These are phyloP conservation scores for Pichia nakasei DNA, from an alignment of 805 yeast species.

Conservation along the genomic window DNA sequence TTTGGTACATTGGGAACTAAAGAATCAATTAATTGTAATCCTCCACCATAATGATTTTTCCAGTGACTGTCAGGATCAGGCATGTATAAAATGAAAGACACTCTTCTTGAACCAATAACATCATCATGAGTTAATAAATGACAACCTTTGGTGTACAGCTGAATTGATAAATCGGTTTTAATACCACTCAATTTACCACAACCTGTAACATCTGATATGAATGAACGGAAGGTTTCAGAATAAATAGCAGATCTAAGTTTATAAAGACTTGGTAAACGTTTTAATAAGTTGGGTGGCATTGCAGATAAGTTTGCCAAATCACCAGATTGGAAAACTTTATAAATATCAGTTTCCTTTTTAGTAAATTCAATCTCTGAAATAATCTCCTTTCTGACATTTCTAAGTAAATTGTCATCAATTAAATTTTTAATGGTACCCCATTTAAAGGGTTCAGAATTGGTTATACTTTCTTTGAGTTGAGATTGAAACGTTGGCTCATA, in stretches of 20 bases:
- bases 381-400: constrained; percentile 80
- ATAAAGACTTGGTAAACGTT: constrained; percentile 63
- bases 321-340: constrained; percentile 83
- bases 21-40: constrained; percentile 77
- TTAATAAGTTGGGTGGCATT: constrained; percentile 63
- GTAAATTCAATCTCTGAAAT: constrained; percentile 80
- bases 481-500: constrained; percentile 32
- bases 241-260: constrained; percentile 82
- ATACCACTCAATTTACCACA: constrained; percentile 86
- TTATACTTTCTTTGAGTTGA: constrained; percentile 35
- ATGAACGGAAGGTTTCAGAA: constrained; percentile 74
- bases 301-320: constrained; percentile 91
- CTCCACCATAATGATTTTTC: constrained; percentile 93
- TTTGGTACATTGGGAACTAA: constrained; percentile 84
- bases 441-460: constrained; percentile 63
- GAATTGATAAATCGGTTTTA: constrained; percentile 87
- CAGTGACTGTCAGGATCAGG: constrained; percentile 88
- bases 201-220: constrained; percentile 67
- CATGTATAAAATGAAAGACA: constrained; percentile 83
- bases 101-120: constrained; percentile 90
- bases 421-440: constrained; percentile 81
- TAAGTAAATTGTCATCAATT: constrained; percentile 65
- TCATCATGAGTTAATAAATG: constrained; percentile 95
- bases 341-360: constrained; percentile 92
- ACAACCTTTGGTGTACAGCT: constrained; percentile 86